These are phyloP conservation scores for Paecilomyces sp. DNA, from an alignment of 2,329 filamentous ascomycete species.

Conservation along the genomic window DNA sequence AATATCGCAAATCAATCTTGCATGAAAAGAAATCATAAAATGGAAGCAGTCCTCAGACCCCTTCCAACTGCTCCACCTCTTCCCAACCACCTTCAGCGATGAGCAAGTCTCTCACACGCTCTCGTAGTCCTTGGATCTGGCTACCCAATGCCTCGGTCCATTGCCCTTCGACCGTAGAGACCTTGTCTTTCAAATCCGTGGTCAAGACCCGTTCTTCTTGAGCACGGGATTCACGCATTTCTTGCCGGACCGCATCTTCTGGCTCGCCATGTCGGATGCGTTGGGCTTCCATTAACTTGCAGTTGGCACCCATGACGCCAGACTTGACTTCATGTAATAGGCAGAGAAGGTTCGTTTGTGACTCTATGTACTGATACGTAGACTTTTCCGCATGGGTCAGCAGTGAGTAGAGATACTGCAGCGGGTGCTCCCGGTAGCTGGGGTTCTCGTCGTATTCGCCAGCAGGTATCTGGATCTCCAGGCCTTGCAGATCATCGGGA, in stretches of 20 bases:
- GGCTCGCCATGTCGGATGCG: conserved; percentile 40
- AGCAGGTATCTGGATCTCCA: conserved; percentile 69
- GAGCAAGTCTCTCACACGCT: conserved; percentile 66
- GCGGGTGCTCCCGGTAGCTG: conserved; percentile 67
- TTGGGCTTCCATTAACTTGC: conserved; percentile 61
- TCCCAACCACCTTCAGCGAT: conserved; percentile 81
- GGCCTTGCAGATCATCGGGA: conserved; percentile 49
- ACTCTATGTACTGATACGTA: conserved; percentile 95
- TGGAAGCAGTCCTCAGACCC: conserved; percentile 27
- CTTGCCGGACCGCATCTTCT: conserved; percentile 35
- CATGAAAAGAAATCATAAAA: conserved; percentile 4
- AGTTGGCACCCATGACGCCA: conserved; percentile 63
- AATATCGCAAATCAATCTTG: neutral
- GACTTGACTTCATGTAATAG: conserved; percentile 85
- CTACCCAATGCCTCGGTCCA: conserved; percentile 84
- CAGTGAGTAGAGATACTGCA: conserved; percentile 85
- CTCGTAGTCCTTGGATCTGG: conserved; percentile 65
- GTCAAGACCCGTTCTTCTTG: conserved; percentile 67
- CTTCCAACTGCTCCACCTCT: conserved; percentile 55
- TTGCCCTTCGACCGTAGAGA: conserved; percentile 80
- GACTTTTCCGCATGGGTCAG: conserved; percentile 84
- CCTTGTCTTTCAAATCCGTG: conserved; percentile 86
- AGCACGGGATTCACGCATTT: conserved; percentile 52
- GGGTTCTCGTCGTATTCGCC: conserved; percentile 82
- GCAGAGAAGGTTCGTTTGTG: conserved; percentile 83